Conservation (phyloP, 805 yeast genomes). For the Isabelozyma rhagii region DNA sequence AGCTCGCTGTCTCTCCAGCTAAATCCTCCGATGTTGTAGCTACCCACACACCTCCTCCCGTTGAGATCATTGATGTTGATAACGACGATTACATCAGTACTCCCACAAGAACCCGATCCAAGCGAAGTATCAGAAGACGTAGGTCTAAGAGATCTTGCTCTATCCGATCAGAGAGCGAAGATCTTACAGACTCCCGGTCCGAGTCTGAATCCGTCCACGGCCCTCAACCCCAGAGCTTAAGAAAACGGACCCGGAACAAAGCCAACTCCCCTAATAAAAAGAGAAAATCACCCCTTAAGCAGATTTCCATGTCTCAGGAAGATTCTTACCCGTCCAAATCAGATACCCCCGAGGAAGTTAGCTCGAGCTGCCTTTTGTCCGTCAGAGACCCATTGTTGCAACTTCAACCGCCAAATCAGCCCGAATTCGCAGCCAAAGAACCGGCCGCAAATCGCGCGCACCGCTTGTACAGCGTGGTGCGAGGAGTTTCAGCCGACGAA, state of each 20-base stretch:
- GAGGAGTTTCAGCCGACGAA: conserved; percentile 5
- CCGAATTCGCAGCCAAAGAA: not conserved
- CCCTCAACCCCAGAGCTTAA: too few relatives aligned
- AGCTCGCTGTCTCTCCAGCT: too few relatives aligned
- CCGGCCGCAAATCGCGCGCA: not conserved
- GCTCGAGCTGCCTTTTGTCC: not conserved
- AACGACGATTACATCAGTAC: not conserved
- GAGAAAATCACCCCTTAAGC: not conserved
- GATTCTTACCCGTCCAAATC: not conserved
- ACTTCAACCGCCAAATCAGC: not conserved
- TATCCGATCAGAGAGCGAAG: not conserved
- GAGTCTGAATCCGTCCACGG: not conserved
- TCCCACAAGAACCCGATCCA: not conserved
- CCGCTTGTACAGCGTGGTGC: not conserved
- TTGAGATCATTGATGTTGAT: not conserved
- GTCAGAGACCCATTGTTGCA: not conserved
- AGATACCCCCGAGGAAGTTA: not conserved
- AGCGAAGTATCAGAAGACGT: not conserved
- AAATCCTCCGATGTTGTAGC: not conserved
- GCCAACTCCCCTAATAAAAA: not conserved
- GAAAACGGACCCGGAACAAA: not conserved
- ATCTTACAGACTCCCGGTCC: not conserved
- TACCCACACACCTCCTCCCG: not conserved
- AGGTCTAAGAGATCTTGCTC: not conserved
- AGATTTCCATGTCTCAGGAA: not conserved